Evolutionary conservation across 2,329 filamentous ascomycete genomes (phyloP).

Genomic region (Xylariaceae sp.): DNA sequence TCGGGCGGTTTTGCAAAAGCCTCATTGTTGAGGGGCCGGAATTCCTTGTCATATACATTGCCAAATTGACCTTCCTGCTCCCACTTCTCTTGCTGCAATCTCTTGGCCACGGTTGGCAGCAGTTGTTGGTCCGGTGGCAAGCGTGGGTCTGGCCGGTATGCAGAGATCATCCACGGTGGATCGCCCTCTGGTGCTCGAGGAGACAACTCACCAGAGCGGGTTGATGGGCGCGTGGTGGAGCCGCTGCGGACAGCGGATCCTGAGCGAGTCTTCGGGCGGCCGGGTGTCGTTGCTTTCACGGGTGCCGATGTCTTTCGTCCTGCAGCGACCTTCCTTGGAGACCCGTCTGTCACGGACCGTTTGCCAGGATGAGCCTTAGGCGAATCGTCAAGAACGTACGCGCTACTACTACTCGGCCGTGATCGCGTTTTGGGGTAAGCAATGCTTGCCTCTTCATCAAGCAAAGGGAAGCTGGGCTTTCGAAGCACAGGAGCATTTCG

Average conservation of each 20-base stretch:
- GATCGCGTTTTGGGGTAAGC: conserved; percentile 60
- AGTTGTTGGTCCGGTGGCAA: conserved; percentile 94
- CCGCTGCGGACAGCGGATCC: conserved; percentile 46
- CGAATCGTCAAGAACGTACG: conserved; percentile 52
- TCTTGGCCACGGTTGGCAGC: conserved; percentile 85
- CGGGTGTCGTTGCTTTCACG: conserved; percentile 38
- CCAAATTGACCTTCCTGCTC: conserved; percentile 86
- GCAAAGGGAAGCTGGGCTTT: conserved; percentile 50
- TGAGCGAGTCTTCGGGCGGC: conserved; percentile 61
- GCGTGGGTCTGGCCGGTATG: conserved; percentile 93
- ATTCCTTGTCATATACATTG: conserved; percentile 80
- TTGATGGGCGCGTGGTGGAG: conserved; percentile 55
- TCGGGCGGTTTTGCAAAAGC: conserved; percentile 45
- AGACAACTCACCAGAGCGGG: conserved; percentile 55
- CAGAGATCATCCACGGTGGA: conserved; percentile 88
- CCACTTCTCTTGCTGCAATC: conserved; percentile 92
- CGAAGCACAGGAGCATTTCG: conserved; percentile 67
- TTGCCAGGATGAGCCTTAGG: conserved; percentile 31
- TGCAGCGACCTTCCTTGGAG: conserved; percentile 48
- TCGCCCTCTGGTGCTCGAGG: conserved; percentile 80
- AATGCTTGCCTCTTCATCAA: conserved; percentile 55
- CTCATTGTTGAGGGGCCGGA: conserved; percentile 75
- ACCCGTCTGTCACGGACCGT: conserved; percentile 45
- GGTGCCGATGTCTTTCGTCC: conserved; percentile 45
- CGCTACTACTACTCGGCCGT: conserved; percentile 59